A percentile compares a stretch with the other conserved stretches of the same genome.
phyloP scores from a whole-genome alignment of 2,329 filamentous ascomycete species.

The Endothia cerciana region DNA sequence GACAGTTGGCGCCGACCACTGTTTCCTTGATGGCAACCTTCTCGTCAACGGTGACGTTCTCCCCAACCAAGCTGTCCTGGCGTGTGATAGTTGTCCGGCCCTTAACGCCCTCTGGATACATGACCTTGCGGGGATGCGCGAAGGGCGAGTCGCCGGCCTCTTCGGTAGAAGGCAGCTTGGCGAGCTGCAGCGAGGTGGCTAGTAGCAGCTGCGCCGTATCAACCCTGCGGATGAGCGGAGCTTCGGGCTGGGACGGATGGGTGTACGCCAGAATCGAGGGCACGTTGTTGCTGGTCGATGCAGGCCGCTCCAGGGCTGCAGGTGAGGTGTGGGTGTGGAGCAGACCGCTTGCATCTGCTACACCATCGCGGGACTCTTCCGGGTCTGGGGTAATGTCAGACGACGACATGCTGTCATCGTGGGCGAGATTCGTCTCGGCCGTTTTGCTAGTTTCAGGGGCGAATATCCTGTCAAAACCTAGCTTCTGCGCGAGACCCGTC shows the following conservation, averaged over 20 bases:
- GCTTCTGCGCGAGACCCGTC: slow-evolving; percentile 74
- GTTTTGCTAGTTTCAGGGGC: slow-evolving; percentile 41
- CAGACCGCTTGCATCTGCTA: slow-evolving; percentile 5
- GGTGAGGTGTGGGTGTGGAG: slow-evolving; percentile 3
- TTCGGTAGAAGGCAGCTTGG: slow-evolving; percentile 76
- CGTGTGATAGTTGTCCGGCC: slow-evolving; percentile 80
- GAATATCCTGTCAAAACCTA: slow-evolving; percentile 72
- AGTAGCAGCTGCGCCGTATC: slow-evolving; percentile 85
- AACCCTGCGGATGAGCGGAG: slow-evolving; percentile 79
- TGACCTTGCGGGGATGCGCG: slow-evolving; percentile 78
- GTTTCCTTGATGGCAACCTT: slow-evolving; percentile 91
- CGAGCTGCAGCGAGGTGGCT: slow-evolving; percentile 80
- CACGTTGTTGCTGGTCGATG: slow-evolving; percentile 42
- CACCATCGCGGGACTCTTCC: slow-evolving; percentile 10
- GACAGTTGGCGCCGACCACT: slow-evolving; percentile 85
- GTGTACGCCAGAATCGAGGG: slow-evolving; percentile 83
- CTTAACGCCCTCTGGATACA: slow-evolving; percentile 81
- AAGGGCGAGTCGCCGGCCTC: slow-evolving; percentile 71
- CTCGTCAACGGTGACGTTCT: slow-evolving; percentile 87
- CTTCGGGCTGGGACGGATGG: slow-evolving; percentile 61
- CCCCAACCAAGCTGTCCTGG: slow-evolving; percentile 79
- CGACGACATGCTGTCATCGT: slow-evolving; percentile 35
- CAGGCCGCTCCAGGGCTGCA: slow-evolving; percentile 11
- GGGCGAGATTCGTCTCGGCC: slow-evolving; percentile 37
- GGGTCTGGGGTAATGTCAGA: slow-evolving; percentile 29